Conservation (phyloP, 495 filamentous ascomycete genomes). For the Penicillium longicatenatum region DNA sequence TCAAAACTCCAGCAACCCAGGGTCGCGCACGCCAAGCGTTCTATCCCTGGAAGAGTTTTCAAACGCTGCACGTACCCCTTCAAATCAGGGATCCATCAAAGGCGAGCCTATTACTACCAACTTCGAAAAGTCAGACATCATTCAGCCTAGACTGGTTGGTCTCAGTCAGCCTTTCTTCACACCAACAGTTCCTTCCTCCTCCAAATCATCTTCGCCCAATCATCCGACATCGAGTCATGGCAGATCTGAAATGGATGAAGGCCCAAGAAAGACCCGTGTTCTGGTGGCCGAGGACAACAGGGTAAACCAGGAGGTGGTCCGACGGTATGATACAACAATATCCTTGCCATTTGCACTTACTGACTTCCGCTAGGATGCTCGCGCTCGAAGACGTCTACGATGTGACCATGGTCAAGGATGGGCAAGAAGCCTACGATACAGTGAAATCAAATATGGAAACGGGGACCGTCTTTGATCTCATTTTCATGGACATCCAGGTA, state of each 20-base stretch:
- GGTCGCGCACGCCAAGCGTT: constrained; percentile 32
- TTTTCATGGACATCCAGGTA: constrained; percentile 84
- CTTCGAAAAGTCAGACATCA: constrained; percentile 43
- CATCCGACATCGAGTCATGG: background rate
- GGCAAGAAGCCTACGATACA: constrained; percentile 83
- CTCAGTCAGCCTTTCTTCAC: constrained; percentile 87
- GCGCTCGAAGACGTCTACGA: constrained; percentile 73
- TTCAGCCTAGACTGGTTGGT: constrained; percentile 76
- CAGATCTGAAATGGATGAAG: constrained; percentile 23
- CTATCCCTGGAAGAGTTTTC: constrained; percentile 33
- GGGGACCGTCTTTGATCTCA: constrained; percentile 72
- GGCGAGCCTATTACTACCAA: constrained; percentile 24
- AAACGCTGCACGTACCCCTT: constrained; percentile 27
- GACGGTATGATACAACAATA: constrained; percentile 37
- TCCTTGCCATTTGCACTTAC: background rate
- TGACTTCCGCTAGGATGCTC: constrained; percentile 49
- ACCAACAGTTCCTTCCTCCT: constrained; percentile 46
- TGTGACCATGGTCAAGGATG: constrained; percentile 80
- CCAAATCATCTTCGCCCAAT: constrained; percentile 17
- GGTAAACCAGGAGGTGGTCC: constrained; percentile 91
- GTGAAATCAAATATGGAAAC: constrained; percentile 81
- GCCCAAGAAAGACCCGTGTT: constrained; percentile 64
- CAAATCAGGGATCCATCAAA: constrained; percentile 25
- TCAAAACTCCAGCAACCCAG: constrained; percentile 22
- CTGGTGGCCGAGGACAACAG: constrained; percentile 95